Conservation (phyloP, 768 basidiomycete species). For the Suillus placidus region DNA sequence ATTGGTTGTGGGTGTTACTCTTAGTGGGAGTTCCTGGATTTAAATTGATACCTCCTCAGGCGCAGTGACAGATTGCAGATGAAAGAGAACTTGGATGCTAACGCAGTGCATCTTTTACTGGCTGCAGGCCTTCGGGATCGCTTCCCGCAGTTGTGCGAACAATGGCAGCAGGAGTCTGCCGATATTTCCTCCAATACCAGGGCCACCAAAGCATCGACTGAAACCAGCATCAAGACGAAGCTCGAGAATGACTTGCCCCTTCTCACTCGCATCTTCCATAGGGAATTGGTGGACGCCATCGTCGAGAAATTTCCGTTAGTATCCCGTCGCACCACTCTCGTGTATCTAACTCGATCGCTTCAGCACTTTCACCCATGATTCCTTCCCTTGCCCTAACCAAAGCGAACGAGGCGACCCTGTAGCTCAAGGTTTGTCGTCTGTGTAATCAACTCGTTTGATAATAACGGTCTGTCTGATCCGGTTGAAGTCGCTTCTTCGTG, state of each 20-base stretch:
- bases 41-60: constrained; percentile 17
- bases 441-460: neutral
- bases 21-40: neutral
- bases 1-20: constrained; percentile 22
- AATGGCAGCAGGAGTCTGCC: constrained; percentile 24
- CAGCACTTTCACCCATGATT: constrained; percentile 19
- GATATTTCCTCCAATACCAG: constrained; percentile 5
- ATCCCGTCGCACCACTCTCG: constrained; percentile 10
- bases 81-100: constrained; percentile 26
- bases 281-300: constrained; percentile 28
- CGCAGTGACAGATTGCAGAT: constrained; percentile 26
- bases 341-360: neutral
- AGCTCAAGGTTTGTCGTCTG: constrained; percentile 7
- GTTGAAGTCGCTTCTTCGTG: constrained; percentile 6
- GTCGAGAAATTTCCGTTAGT: constrained; percentile 21
- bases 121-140: constrained; percentile 30
- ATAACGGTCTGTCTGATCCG: neutral
- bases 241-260: constrained; percentile 11
- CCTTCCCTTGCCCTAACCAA: constrained; percentile 10
- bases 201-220: neutral
- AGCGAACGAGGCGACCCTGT: neutral
- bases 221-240: neutral
- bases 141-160: constrained; percentile 23
- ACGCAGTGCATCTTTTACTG: constrained; percentile 30
- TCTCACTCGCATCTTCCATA: constrained; percentile 10